Base-by-base conservation (phyloP, 345 rosid genomes). In the Rhodomyrtus tomentosa region DNA sequence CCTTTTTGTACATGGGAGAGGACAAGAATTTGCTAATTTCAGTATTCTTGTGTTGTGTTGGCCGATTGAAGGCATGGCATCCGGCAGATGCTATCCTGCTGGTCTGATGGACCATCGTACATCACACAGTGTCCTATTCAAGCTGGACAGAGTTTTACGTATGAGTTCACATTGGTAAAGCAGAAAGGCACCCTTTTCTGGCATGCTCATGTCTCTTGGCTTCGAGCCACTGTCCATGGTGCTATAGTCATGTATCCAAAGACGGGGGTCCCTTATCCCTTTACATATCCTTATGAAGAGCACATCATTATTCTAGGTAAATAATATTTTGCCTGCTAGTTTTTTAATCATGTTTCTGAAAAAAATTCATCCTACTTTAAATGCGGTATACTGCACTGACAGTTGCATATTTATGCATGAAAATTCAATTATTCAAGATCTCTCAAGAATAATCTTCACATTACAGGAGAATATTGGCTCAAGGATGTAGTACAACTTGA, bases 181-280 rank as follows among this genome's bases (percentile, higher is more conserved):
- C 99, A 96, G 85, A 94, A 89, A 89, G 99, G 96, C 80, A 95
- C 99, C 0, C 90, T 93, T 82, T 91, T 95, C 51, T 95, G 96
- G 98, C 98, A 96, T 85, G 96, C 98, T 83, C 98, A 94, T 83
- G 93, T 92, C 85, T 96, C 99, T 56, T 96, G 98, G 99, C 98
- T 95, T 55, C 89, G 98, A 72, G 93, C 86, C 86, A 94, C 98
- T 4, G 93, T 94, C 42, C 84, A 95, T 59, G 98, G 99, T 72
- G 95, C 96, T 24, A 86, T 96, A 82, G 85, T 94, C 82, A 92
- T 96, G 24, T 92, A 92, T 86, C 97, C 98, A n/a, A 93, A 89
- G 85, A 73, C 91, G 12, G 93, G 91, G 58, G 89, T 93, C 79
- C 93, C 96, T 55, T 95, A 95, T 88, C 98, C 99, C 40, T 96